Base-by-base conservation (phyloP, 495 filamentous ascomycete species). In the Massariosphaeria phaeospora region DNA sequence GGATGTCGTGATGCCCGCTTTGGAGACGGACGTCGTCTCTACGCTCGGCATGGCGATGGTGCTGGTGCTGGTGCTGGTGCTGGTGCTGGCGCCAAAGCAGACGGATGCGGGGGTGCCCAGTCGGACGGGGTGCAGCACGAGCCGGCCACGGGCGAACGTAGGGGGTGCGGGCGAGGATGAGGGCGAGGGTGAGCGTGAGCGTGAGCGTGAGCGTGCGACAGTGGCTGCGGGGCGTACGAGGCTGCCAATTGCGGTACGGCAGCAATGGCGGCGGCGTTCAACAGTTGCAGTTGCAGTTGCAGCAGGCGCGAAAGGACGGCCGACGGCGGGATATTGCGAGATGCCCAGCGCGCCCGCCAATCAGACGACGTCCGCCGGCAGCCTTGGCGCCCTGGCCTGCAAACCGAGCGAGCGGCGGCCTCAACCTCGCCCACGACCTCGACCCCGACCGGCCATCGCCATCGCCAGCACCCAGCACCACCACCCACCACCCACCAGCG, bases 1-100 rank as follows among this genome's bases (percentile, higher is more conserved):
- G 64, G 84, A 80, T 44, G 80, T 82, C 50, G 85, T 79, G 65
- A 97, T 96, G 61, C 93, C 94, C 30, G 87, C 79, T 34, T 75
- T 80, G 30, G 83, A 76, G 25, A 75, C 73, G 33, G 73, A 75
- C 2, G 73, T n/a, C 15, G 64, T 53, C 17, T 63, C 48, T 17
- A 68, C 64, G 24, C 76, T 57, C 15, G 61, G 61, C 56, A 63
- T 63, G 5, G 27, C 43, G 31, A 29, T n/a, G 12, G 43, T 33
- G 4, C 15, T 18, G 3, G 59, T 40, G 21, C 33, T 12, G 27
- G 25, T n/a, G n/a, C n/a, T n/a, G n/a, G n/a, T n/a, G n/a, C n/a
- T n/a, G n/a, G n/a, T n/a, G n/a, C n/a, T n/a, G n/a, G n/a, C n/a
- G n/a, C n/a, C n/a, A n/a, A n/a, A n/a, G n/a, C n/a, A n/a, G n/a